Evolutionary conservation across 768 basidiomycete species (phyloP).

Genomic region (Pleurotus pulmonarius): DNA sequence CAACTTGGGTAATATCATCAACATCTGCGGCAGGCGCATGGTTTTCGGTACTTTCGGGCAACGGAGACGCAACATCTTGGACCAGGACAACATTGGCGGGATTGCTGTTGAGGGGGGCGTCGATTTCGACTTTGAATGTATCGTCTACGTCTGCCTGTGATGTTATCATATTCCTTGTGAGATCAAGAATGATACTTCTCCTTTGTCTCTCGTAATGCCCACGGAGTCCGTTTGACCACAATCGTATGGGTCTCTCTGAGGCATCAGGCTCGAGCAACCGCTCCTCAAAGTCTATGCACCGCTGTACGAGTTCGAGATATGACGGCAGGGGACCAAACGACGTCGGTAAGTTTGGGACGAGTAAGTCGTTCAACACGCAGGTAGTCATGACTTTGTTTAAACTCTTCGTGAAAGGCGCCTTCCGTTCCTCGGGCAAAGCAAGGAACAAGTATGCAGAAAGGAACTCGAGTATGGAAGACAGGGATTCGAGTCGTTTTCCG

Average conservation of each 20-base stretch:
- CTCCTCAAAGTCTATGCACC: slow-evolving; percentile 68
- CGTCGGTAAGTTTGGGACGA: slow-evolving; percentile 69
- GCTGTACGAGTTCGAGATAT: slow-evolving; percentile 54
- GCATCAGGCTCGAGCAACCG: slow-evolving; percentile 45
- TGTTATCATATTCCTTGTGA: slow-evolving; percentile 54
- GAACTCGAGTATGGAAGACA: slow-evolving; percentile 61
- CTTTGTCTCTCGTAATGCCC: slow-evolving; percentile 79
- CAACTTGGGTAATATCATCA: slow-evolving; percentile 18
- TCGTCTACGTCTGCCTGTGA: slow-evolving; percentile 29
- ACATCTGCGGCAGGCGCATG: slow-evolving; percentile 6
- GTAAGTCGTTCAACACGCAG: slow-evolving; percentile 60
- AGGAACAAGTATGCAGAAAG: slow-evolving; percentile 55
- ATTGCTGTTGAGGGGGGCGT: slow-evolving; percentile 11
- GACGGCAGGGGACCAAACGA: slow-evolving; percentile 53
- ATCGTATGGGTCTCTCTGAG: slow-evolving; percentile 51
- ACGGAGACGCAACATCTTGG: not conserved
- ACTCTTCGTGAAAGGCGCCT: slow-evolving; percentile 45
- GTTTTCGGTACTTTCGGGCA: too few species aligned
- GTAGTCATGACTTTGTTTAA: slow-evolving; percentile 58
- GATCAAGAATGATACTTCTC: slow-evolving; percentile 61
- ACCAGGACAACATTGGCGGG: not conserved
- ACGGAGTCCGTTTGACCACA: slow-evolving; percentile 67
- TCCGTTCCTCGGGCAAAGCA: slow-evolving; percentile 44
- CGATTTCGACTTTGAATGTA: slow-evolving; percentile 40
- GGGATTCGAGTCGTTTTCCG: slow-evolving; percentile 44